Conservation (phyloP, 176 grass and related monocot genomes). For the Juncus inflexus region DNA sequence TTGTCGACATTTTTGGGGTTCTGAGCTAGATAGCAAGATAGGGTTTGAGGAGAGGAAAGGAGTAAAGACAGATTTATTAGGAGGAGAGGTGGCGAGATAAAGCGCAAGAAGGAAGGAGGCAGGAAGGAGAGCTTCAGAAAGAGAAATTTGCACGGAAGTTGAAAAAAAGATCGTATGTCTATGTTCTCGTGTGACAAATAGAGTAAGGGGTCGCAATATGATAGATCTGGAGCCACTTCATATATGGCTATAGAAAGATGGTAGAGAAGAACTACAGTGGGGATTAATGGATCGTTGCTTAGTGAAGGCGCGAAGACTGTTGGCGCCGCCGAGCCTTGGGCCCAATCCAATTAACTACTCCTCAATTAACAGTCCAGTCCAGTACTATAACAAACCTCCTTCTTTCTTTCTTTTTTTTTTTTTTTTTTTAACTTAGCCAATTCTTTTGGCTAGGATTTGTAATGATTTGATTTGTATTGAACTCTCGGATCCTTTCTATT, state of each 20-base stretch:
- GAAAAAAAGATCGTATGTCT: neutral
- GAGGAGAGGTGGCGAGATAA: neutral
- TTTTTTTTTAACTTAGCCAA: too few relatives aligned
- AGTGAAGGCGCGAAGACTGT: neutral
- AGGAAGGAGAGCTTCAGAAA: conserved; percentile 40
- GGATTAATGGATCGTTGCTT: conserved; percentile 10
- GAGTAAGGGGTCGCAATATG: neutral
- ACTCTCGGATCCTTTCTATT: too few relatives aligned
- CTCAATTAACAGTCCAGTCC: neutral
- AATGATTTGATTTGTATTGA: too few relatives aligned
- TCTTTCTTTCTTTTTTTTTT: too few relatives aligned
- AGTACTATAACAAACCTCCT: too few relatives aligned
- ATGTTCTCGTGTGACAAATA: neutral
- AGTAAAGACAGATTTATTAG: conserved; percentile 25
- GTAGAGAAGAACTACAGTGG: conserved; percentile 16
- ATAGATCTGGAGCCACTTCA: neutral
- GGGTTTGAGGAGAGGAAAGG: conserved; percentile 24
- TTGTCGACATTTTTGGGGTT: conserved; percentile 39
- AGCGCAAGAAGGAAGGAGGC: conserved; percentile 37
- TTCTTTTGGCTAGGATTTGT: too few relatives aligned
- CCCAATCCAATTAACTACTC: neutral
- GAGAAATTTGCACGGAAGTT: conserved; percentile 26
- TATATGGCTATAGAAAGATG: neutral
- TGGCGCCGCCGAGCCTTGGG: conserved; percentile 26
- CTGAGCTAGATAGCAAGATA: conserved; percentile 10